Percentiles rank a stretch among this genome's conserved stretches.
Conservation (phyloP, 257 asterid species). For the Jaltomata sinuosa region DNA sequence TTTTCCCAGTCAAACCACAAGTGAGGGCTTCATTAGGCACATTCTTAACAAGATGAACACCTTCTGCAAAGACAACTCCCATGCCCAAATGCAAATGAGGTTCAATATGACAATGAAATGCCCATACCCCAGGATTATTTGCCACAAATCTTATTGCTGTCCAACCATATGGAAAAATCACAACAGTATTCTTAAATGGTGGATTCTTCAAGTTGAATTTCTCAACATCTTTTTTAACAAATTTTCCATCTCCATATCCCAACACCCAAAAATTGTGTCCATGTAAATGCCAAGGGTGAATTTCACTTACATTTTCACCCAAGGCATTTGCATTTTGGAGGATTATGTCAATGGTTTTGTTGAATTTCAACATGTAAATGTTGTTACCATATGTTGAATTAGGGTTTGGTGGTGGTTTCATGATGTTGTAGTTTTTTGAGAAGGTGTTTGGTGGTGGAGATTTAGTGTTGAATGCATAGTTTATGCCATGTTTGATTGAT, state of each 20-base stretch:
- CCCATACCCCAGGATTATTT: constrained; percentile 83
- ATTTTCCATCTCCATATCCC: constrained; percentile 71
- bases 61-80: constrained; percentile 79
- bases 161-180: constrained; percentile 72
- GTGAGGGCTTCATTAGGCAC: constrained; percentile 45
- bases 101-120: constrained; percentile 76
- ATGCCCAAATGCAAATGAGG: constrained; percentile 77
- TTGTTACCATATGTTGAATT: constrained; percentile 53
- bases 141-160: constrained; percentile 70
- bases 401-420: constrained; percentile 39
- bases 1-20: constrained; percentile 52
- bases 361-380: constrained; percentile 41
- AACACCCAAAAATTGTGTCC: constrained; percentile 86
- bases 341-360: constrained; percentile 54
- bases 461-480: constrained; percentile 25
- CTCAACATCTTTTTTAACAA: constrained; percentile 26
- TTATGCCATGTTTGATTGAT: constrained; percentile 30
- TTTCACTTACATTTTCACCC: constrained; percentile 45
- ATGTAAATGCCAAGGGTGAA: constrained; percentile 88
- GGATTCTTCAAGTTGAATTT: constrained; percentile 56
- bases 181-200: constrained; percentile 54
- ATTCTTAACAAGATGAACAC: constrained; percentile 18
- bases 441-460: constrained; percentile 43
- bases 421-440: constrained; percentile 29
- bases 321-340: constrained; percentile 71